Percentiles rank a stretch among this genome's conserved stretches.
Conservation (phyloP, 164 flowering plant genomes). For the Buxus sempervirens region DNA sequence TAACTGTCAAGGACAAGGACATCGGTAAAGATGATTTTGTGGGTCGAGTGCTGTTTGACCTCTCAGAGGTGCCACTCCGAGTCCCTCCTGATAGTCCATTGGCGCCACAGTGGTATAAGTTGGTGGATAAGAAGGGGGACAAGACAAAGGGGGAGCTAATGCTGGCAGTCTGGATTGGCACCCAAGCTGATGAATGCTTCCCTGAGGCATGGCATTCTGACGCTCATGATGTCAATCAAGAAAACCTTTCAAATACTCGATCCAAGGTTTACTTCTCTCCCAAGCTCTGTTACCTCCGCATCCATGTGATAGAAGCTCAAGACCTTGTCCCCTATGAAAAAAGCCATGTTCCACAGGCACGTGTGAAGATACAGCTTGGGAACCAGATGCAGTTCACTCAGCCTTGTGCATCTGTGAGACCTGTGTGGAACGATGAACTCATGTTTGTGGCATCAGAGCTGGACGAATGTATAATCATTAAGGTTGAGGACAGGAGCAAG, state of each 20-base stretch:
- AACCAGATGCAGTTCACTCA: conserved; percentile 43
- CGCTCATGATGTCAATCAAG: conserved; percentile 48
- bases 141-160: conserved; percentile 65
- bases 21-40: conserved; percentile 69
- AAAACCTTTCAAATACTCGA: conserved; percentile 45
- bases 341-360: conserved; percentile 30
- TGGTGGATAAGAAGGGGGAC: conserved; percentile 60
- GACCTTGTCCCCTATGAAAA: conserved; percentile 57
- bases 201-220: conserved; percentile 86
- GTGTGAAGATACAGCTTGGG: conserved; percentile 55
- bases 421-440: conserved; percentile 73
- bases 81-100: conserved; percentile 89
- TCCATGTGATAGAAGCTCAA: conserved; percentile 70
- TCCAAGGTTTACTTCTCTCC: conserved; percentile 89
- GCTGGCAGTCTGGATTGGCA: conserved; percentile 95
- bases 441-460: conserved; percentile 85
- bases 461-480: conserved; percentile 48
- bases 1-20: conserved; percentile 70
- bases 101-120: conserved; percentile 83
- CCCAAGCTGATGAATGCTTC: conserved; percentile 87
- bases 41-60: conserved; percentile 53
- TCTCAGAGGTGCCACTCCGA: conserved; percentile 63
- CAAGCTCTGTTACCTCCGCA: conserved; percentile 68
- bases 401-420: conserved; percentile 27
- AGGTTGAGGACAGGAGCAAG: conserved; percentile 54